A percentile compares a stretch with the other conserved stretches of the same genome.
Conservation (phyloP, 2,329 filamentous ascomycete species). For the Aureobasidium sp. region DNA sequence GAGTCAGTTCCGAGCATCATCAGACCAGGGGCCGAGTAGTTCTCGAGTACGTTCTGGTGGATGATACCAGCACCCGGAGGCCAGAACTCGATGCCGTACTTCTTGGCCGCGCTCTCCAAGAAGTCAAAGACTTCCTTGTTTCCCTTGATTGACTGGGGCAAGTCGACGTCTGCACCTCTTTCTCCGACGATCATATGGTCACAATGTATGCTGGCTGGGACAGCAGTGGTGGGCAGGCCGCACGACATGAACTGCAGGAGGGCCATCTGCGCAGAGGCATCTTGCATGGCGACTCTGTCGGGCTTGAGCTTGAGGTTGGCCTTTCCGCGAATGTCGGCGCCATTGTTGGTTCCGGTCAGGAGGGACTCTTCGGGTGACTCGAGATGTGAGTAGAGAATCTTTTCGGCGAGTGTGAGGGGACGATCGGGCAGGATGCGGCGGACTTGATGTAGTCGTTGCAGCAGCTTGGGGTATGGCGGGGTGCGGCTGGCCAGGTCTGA, state of each 20-base stretch:
- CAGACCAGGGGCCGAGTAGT: slow-evolving; percentile 91
- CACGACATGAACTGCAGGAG: slow-evolving; percentile 98
- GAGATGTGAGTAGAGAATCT: slow-evolving; percentile 95
- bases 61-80: slow-evolving; percentile 91
- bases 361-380: slow-evolving; percentile 85
- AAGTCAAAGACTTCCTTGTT: slow-evolving; percentile 99
- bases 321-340: slow-evolving; percentile 72
- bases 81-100: slow-evolving; percentile 94
- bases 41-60: slow-evolving; percentile 95
- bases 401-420: slow-evolving; percentile 82
- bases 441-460: slow-evolving; percentile 70
- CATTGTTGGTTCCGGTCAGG: slow-evolving; percentile 74
- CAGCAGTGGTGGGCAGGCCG: slow-evolving; percentile 77
- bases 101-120: slow-evolving; percentile 82
- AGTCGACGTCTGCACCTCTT: slow-evolving; percentile 77
- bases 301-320: slow-evolving; percentile 96
- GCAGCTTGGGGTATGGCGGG: slow-evolving; percentile 76
- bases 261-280: slow-evolving; percentile 97
- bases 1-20: slow-evolving; percentile 99
- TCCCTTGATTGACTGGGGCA: slow-evolving; percentile 75
- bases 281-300: slow-evolving; percentile 97
- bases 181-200: slow-evolving; percentile 98
- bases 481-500: slow-evolving; percentile 49
- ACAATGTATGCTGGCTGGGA: slow-evolving; percentile 96
- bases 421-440: slow-evolving; percentile 57